Conservation (phyloP, 148 eudicot genomes). For the Silene conica region DNA sequence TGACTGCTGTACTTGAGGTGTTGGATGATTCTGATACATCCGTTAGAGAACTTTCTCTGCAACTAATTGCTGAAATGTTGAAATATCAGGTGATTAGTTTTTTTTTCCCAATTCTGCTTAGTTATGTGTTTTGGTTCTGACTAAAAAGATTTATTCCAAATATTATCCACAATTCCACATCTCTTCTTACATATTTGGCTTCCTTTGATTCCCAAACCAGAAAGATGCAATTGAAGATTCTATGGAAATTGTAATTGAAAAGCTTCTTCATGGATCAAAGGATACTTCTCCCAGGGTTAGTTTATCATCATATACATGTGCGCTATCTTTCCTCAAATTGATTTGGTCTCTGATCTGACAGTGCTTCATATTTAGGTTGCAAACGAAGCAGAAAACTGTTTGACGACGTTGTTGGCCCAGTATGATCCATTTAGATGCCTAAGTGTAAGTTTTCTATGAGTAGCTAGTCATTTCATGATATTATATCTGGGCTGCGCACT, state of each 20-base stretch:
- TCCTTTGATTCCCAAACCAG: slow-evolving; percentile 36
- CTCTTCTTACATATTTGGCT: slow-evolving; percentile 4
- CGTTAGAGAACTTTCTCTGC: slow-evolving; percentile 60
- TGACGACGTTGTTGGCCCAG: slow-evolving; percentile 64
- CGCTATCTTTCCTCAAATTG: background rate
- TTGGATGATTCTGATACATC: slow-evolving; percentile 77
- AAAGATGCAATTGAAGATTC: slow-evolving; percentile 88
- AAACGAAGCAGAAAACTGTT: slow-evolving; percentile 72
- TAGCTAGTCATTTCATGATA: background rate
- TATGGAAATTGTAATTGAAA: slow-evolving; percentile 87
- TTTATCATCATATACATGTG: background rate
- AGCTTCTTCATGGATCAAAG: slow-evolving; percentile 70
- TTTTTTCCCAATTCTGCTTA: background rate
- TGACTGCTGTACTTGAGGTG: slow-evolving; percentile 77
- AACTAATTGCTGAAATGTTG: slow-evolving; percentile 79
- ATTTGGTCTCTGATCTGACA: background rate
- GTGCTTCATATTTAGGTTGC: slow-evolving; percentile 47
- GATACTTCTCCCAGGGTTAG: slow-evolving; percentile 62
- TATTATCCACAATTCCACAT: background rate
- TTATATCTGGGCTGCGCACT: background rate
- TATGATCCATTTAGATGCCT: slow-evolving; percentile 78
- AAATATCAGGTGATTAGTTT: slow-evolving; percentile 47
- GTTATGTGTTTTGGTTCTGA: background rate
- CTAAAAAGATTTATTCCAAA: background rate
- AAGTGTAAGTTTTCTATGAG: slow-evolving; percentile 79